Percentiles rank a stretch among this genome's conserved stretches.
Evolutionary conservation across 345 rosid genomes (phyloP).

Genomic region (Rhizophora apiculata): DNA sequence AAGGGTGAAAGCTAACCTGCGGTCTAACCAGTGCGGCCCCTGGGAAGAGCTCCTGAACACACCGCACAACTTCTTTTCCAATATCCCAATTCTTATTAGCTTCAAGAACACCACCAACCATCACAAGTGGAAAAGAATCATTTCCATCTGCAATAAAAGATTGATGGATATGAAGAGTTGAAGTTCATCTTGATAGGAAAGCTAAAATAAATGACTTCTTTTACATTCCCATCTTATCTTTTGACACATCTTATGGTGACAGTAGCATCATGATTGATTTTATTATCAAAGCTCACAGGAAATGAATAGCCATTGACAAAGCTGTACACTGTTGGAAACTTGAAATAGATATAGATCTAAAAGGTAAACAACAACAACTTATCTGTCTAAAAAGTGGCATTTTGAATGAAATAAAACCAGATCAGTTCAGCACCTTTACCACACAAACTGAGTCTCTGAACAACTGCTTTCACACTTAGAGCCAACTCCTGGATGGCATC

Average conservation of each 20-base stretch:
- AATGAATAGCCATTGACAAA: not conserved
- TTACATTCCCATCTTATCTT: no score
- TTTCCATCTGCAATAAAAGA: slow-evolving; percentile 45
- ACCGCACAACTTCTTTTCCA: slow-evolving; percentile 54
- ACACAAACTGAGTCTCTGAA: slow-evolving; percentile 52
- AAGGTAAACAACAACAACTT: not conserved
- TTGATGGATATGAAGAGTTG: not conserved
- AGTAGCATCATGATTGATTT: not conserved
- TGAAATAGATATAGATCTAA: not conserved
- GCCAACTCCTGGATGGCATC: slow-evolving; percentile 61
- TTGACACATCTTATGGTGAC: no score
- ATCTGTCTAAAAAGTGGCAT: not conserved
- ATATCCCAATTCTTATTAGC: slow-evolving; percentile 65
- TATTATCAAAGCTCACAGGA: not conserved
- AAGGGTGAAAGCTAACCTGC: slow-evolving; percentile 37
- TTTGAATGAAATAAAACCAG: not conserved
- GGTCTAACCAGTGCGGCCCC: slow-evolving; percentile 54
- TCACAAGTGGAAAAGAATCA: slow-evolving; percentile 58
- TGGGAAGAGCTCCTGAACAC: slow-evolving; percentile 42
- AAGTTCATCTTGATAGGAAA: not conserved
- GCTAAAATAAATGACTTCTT: not conserved
- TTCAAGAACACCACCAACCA: slow-evolving; percentile 79
- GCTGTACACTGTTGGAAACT: not conserved
- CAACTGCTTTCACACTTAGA: slow-evolving; percentile 66
- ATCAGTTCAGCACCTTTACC: slow-evolving; percentile 45